Base-by-base conservation (phyloP, 2,329 filamentous ascomycete genomes). In the Fusarium azukiicola region DNA sequence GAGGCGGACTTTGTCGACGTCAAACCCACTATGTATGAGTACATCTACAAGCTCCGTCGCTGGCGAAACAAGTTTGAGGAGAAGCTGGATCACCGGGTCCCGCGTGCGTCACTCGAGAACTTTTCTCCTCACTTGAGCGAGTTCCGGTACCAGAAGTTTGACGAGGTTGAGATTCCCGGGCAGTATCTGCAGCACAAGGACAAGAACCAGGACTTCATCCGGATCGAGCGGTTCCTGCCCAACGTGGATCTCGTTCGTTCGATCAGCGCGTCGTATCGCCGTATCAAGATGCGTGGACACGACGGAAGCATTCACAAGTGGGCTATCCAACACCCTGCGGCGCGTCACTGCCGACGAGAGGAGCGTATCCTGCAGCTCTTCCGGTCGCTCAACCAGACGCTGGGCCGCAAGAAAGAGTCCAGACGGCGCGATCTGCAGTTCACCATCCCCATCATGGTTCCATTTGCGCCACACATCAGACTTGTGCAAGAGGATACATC, bases 31-130 rank as follows among this genome's bases (percentile, higher is more conserved):
- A 99, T 99, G 97, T 96, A 96, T 85, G 97, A 99, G 86, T 99
- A 99, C 89, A 99, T 99, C 77, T 96, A 98, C 87, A 99, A 99
- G 87, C 91, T 99, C 69, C 95, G 98, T 61, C 96, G 95, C 81
- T 99, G 98, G 98, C 94, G 98, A 69, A 98, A 99, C 88, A 98
- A 98, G 86, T 99, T 99, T 82, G 98, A 99, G 86, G 97, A 99
- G 89, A 98, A 98, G 87, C 94, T 99, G 66, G 98, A 99, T 85
- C 95, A 97, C 27, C 93, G 98, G 67, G 91, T 94, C 50, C 92
- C 94, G 38, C 93, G 92, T 54, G 93, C 95, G 68, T 95, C 95
- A 67, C 91, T 99, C 14, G 98, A 99, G 86, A 92, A 92, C 40
- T 98, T 96, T 85, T 98, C 97, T 61, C 96, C 96, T 64, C 96